Conservation (phyloP, 192 early-diverging fungal genomes). For the Gaertneriomyces sp. region DNA sequence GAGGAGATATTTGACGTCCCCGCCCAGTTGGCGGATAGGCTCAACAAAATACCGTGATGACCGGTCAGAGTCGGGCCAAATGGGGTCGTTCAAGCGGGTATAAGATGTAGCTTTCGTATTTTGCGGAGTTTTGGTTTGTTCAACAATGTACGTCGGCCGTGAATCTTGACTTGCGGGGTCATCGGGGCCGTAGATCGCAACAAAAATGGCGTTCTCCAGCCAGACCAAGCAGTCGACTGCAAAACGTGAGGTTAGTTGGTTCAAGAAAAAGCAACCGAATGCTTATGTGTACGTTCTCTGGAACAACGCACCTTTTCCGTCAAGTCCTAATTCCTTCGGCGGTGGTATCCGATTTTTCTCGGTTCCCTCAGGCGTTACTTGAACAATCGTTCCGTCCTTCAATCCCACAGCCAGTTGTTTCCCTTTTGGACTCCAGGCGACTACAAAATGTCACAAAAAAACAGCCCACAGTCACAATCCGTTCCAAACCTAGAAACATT, state of each 20-base stretch:
- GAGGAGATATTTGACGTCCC: constrained; percentile 12
- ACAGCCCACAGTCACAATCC: not conserved
- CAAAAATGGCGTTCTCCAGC: constrained; percentile 68
- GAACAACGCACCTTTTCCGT: too few species aligned
- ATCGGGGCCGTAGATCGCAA: constrained; percentile 61
- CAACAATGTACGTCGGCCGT: constrained; percentile 48
- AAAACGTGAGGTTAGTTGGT: not conserved
- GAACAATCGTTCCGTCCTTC: constrained; percentile 51
- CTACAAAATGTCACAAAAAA: not conserved
- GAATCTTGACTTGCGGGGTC: constrained; percentile 32
- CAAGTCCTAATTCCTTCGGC: constrained; percentile 34
- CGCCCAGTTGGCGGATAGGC: constrained; percentile 54
- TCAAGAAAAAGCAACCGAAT: too few species aligned
- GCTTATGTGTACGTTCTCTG: too few species aligned
- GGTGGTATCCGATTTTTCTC: constrained; percentile 53
- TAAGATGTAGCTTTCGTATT: constrained; percentile 40
- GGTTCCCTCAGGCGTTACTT: constrained; percentile 61
- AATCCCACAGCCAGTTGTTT: constrained; percentile 82
- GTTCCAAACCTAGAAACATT: too few species aligned
- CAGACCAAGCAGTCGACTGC: constrained; percentile 68
- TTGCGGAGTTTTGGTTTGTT: constrained; percentile 33
- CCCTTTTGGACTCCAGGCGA: constrained; percentile 87
- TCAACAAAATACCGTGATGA: constrained; percentile 59
- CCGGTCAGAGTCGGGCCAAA: constrained; percentile 49
- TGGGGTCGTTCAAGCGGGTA: constrained; percentile 52